A percentile compares a stretch with the other conserved stretches of the same genome.
phyloP scores from a whole-genome alignment of 1,139 yeast genomes.

The Kodamaea anthophila region DNA sequence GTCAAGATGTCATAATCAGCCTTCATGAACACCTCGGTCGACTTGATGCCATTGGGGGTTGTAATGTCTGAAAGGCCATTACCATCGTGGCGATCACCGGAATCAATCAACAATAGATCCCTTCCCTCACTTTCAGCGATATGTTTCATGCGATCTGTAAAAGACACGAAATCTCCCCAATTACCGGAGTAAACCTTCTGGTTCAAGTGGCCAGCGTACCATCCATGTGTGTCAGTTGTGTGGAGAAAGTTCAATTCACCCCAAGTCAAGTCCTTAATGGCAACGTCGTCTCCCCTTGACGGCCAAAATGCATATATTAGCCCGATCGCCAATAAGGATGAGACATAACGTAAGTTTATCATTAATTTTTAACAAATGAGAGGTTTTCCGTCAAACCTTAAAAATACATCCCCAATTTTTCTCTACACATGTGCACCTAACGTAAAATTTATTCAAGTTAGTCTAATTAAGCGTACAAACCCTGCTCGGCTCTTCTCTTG shows the following conservation, averaged over 20 bases:
- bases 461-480: slow-evolving; percentile 39
- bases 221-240: slow-evolving; percentile 94
- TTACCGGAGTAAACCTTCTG: slow-evolving; percentile 74
- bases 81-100: slow-evolving; percentile 95
- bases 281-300: background rate
- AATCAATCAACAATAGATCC: slow-evolving; percentile 72
- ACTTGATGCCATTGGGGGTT: slow-evolving; percentile 56
- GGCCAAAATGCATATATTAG: background rate
- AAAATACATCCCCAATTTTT: too few relatives aligned
- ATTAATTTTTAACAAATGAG: too few relatives aligned
- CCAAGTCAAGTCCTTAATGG: slow-evolving; percentile 46
- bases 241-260: slow-evolving; percentile 78
- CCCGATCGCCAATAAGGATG: background rate
- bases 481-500: slow-evolving; percentile 84
- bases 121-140: slow-evolving; percentile 40
- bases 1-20: slow-evolving; percentile 76
- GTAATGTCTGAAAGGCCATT: slow-evolving; percentile 85
- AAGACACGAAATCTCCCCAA: slow-evolving; percentile 90
- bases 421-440: too few relatives aligned
- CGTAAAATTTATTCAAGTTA: too few relatives aligned
- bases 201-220: slow-evolving; percentile 84
- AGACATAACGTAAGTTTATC: too few relatives aligned
- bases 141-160: slow-evolving; percentile 44
- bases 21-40: slow-evolving; percentile 58
- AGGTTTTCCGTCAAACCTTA: too few relatives aligned